A percentile compares a stretch with the other conserved stretches of the same genome.
phyloP scores from a whole-genome alignment of 2,329 filamentous ascomycete species.

The Thelonectria olida region DNA sequence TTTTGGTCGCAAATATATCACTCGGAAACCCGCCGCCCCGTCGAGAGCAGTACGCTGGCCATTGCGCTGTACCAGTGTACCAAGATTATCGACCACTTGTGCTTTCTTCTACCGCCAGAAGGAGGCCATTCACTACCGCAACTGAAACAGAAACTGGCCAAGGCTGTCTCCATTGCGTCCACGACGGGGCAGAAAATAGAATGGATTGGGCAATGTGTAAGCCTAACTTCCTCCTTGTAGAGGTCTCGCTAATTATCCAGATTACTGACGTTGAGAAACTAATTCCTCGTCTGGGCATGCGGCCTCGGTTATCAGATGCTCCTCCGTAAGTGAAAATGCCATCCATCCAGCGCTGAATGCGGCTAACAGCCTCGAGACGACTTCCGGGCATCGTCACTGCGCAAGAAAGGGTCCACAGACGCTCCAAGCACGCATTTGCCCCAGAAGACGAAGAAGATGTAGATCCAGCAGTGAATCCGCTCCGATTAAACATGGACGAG shows the following conservation, averaged over 20 bases:
- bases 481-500: background rate
- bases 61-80: slow-evolving; percentile 28
- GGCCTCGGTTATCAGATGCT: background rate
- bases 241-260: background rate
- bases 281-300: slow-evolving; percentile 11
- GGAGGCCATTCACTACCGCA: slow-evolving; percentile 13
- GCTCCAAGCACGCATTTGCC: slow-evolving; percentile 30
- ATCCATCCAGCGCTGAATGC: fast-evolving
- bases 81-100: slow-evolving; percentile 31
- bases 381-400: background rate
- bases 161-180: slow-evolving; percentile 13
- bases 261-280: slow-evolving; percentile 27
- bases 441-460: slow-evolving; percentile 26
- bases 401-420: slow-evolving; percentile 28
- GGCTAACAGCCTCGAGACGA: background rate
- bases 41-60: slow-evolving; percentile 13
- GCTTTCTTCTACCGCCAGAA: slow-evolving; percentile 5
- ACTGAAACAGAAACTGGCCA: slow-evolving; percentile 22
- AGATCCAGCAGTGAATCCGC: slow-evolving; percentile 13
- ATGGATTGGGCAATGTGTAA: slow-evolving; percentile 24
- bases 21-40: slow-evolving; percentile 23
- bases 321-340: slow-evolving; percentile 15
- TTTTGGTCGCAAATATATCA: slow-evolving; percentile 27
- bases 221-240: background rate
- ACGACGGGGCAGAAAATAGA: background rate